These are phyloP conservation scores for Trypanosoma mega DNA, from an alignment of 208 protist genomes.

Conservation along the genomic window DNA sequence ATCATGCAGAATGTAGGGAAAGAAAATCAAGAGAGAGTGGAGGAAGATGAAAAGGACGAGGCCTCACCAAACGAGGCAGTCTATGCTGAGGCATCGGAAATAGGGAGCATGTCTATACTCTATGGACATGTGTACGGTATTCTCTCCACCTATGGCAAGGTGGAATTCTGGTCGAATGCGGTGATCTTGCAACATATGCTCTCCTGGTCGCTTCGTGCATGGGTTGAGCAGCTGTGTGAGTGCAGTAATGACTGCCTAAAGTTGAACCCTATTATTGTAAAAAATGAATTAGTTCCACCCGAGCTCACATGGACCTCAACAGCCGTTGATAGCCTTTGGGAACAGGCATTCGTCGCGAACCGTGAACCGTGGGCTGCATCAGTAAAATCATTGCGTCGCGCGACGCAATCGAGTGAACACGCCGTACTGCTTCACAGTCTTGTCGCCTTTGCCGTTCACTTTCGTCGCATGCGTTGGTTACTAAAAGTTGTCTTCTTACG, in stretches of 20 bases:
- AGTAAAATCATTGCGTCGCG: too few species aligned
- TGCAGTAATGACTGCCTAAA: constrained; percentile 33
- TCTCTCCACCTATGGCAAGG: constrained; percentile 18
- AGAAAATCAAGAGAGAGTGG: not conserved
- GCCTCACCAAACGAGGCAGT: too few species aligned
- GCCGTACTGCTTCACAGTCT: constrained; percentile 36
- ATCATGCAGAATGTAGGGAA: not conserved
- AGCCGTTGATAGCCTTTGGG: constrained; percentile 12
- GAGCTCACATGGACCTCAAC: constrained; percentile 13
- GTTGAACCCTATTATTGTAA: constrained; percentile 13
- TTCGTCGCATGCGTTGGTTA: constrained; percentile 46
- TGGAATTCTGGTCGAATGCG: constrained; percentile 21
- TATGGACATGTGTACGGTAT: constrained; percentile 25
- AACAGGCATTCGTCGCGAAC: constrained; percentile 9
- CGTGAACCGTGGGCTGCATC: constrained; percentile 20
- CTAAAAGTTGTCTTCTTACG: constrained; percentile 46
- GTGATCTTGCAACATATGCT: constrained; percentile 32
- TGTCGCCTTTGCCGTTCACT: constrained; percentile 56
- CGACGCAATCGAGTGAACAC: too few species aligned
- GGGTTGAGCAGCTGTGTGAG: constrained; percentile 47
- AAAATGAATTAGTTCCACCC: constrained; percentile 9
- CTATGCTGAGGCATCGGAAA: constrained; percentile 12
- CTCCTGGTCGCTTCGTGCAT: constrained; percentile 43
- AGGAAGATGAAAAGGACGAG: not conserved
- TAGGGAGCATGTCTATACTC: constrained; percentile 13